Base-by-base conservation (phyloP, 1,284 basidiomycete genomes). In the Puccinia sorghi region DNA sequence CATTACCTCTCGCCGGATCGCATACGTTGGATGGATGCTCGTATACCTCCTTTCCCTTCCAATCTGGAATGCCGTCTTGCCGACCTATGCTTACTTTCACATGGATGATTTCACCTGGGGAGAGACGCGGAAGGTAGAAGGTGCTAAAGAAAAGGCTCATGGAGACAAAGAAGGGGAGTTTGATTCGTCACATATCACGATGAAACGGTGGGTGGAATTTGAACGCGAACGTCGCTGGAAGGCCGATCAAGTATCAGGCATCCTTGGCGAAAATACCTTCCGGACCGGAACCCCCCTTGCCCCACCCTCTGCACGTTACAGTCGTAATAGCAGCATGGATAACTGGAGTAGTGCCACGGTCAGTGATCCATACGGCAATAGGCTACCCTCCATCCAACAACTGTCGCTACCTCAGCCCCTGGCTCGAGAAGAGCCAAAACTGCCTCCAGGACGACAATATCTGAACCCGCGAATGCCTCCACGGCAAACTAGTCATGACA, bases 191-290 rank as follows among this genome's bases (percentile, higher is more conserved):
- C 90, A 96, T 86, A 99, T 99, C 83, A 91, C 96, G 54, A 98
- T 98, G 97, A 99, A 98, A 88, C 90, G 94, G 69, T 99, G 96
- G 96, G 93, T 90, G 69, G 97, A 99, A 86, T 99, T 97, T 85
- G 97, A 99, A 87, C 88, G 96, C 73, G 97, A 98, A 83, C 87
- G 96, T 81, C 88, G 95, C 81, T 97, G 93, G 92, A 94, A 91
- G 88, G 13, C 63, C 15, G 72, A 75, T 11, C 91, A 86, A 82
- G 90, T 89, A 11, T 89, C 90, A 81, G 41, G 64, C 9, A 54
- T 41, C 25, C 48, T 66, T 4, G 54, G 27, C 48, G 67, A 70
- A 15, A 50, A 4, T n/a, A 20, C 32, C 15, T 67, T 57, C 39
- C 75, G 75, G 32, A 59, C 27, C 7, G 52, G 41, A 1, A 56